A percentile compares a stretch with the other conserved stretches of the same genome.
Evolutionary conservation across 179 eudicot species (phyloP).

Genomic region (Drosera spatulata): DNA sequence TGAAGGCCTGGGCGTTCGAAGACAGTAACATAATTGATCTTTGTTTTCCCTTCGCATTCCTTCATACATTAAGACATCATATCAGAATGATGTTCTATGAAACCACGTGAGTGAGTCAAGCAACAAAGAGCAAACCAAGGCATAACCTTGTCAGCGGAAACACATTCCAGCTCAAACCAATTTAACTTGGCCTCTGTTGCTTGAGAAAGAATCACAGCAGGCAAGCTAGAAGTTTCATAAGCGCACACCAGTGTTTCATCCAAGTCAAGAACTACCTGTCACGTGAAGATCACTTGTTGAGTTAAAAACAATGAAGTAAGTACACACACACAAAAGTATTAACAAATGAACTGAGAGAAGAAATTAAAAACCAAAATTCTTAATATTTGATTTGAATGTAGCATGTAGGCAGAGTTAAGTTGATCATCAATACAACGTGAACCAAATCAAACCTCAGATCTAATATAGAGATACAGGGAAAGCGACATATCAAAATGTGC

Average conservation of each 20-base stretch:
- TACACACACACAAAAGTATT: not conserved
- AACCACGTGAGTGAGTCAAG: not conserved
- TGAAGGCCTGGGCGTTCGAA: conserved; percentile 93
- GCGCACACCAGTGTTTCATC: conserved; percentile 97
- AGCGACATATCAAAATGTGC: too few species aligned
- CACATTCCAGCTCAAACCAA: conserved; percentile 93
- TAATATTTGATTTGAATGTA: too few species aligned
- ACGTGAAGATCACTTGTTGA: not conserved
- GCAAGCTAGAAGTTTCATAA: conserved; percentile 83
- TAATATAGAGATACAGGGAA: too few species aligned
- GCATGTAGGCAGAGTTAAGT: too few species aligned
- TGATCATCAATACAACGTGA: too few species aligned
- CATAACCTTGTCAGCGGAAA: conserved; percentile 83
- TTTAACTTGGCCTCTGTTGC: conserved; percentile 82
- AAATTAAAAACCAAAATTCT: not conserved
- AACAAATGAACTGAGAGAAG: not conserved
- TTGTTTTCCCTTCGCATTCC: conserved; percentile 89
- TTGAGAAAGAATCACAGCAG: conserved; percentile 61
- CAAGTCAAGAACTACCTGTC: conserved; percentile 95
- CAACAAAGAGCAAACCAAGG: not conserved
- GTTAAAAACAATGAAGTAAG: not conserved
- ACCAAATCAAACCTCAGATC: too few species aligned
- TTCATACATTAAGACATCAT: conserved; percentile 17
- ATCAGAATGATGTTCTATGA: conserved; percentile 6
- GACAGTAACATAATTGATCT: conserved; percentile 87